Evolutionary conservation across 805 yeast genomes (phyloP).

Genomic region (Ogataea parapolymorpha): DNA sequence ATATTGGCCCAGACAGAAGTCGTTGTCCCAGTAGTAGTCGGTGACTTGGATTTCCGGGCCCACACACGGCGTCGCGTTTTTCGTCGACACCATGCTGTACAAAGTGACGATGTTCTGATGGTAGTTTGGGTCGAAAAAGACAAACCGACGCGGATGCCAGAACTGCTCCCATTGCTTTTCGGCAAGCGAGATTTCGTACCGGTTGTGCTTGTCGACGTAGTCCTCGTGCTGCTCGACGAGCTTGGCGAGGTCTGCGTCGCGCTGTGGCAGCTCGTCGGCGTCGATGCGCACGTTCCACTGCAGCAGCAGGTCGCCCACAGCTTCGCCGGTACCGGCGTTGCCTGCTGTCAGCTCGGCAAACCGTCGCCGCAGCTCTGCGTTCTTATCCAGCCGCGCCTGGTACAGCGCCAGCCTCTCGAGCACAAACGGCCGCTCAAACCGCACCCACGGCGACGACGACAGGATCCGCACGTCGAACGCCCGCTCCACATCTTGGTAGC

Average conservation of each 20-base stretch:
- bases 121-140: conserved; percentile 60
- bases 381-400: conserved; percentile 29
- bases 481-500: conserved; percentile 30
- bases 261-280: conserved; percentile 35
- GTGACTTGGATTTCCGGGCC: conserved; percentile 86
- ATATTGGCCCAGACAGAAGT: conserved; percentile 84
- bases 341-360: conserved; percentile 11
- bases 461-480: conserved; percentile 50
- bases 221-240: conserved; percentile 35
- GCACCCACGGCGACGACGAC: conserved; percentile 83
- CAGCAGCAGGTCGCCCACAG: conserved; percentile 1
- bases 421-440: conserved; percentile 59
- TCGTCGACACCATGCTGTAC: conserved; percentile 77
- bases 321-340: too few relatives aligned
- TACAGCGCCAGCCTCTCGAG: conserved; percentile 21
- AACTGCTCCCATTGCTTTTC: conserved; percentile 68
- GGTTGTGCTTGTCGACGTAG: conserved; percentile 27
- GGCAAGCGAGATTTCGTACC: conserved; percentile 33
- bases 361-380: conserved; percentile 28
- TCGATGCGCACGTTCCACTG: conserved; percentile 19
- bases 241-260: conserved; percentile 33
- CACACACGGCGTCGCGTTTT: conserved; percentile 84
- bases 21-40: conserved; percentile 88
- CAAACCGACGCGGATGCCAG: conserved; percentile 39
- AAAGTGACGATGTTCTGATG: conserved; percentile 80